Evolutionary conservation across 2,329 filamentous ascomycete species (phyloP), one percentile per base, ranked within the genome.

Genomic region (Penicillium sp.): DNA sequence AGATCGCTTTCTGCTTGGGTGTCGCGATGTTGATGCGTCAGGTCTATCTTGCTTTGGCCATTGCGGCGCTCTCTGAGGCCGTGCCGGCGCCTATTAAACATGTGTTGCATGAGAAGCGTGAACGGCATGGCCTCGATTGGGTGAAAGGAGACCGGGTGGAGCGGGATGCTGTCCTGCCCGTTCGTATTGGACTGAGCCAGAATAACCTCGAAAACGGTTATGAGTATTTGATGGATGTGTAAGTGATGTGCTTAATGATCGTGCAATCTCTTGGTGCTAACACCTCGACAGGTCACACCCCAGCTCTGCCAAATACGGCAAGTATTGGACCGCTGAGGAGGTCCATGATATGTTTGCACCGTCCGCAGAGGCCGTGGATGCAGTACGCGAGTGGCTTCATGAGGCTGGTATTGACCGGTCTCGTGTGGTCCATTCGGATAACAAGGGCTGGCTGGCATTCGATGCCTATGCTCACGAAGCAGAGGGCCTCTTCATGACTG

Each of bases 311-410:
- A 78, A 74, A 5, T 83, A 78, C 66, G 80, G 79, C 22, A 68
- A 79, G 58, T 77, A 80, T 60, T 82, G 79, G 76, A 76, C 76
- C 6, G 70, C 76, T 9, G 73, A 82, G 37, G 63, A 82, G 56
- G 73, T 83, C 42, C 78, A 78, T 47, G 74, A 80, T 40, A 73
- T 77, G 10, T 83, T 83, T 64, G 75, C 79, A 24, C 78, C 80
- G 12, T 71, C 70, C 17, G 66, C 68, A 7, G 80, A 85, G 45
- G 76, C 83, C 5, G 80, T 87, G 3, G 75, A 81, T 17, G 74
- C 80, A 1, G 83, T 88, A 33, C 80, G 80, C 67, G 68, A 77
- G 9, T 89, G 86, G 86, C 79, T 88, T n/a, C 72, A 78, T 22
- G 71, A 74, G 5, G 80, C 82, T 24, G 87, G 86, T 7, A 84